These are phyloP conservation scores for Heimioporus sp. DNA, from an alignment of 768 basidiomycete species.

Conservation along the genomic window DNA sequence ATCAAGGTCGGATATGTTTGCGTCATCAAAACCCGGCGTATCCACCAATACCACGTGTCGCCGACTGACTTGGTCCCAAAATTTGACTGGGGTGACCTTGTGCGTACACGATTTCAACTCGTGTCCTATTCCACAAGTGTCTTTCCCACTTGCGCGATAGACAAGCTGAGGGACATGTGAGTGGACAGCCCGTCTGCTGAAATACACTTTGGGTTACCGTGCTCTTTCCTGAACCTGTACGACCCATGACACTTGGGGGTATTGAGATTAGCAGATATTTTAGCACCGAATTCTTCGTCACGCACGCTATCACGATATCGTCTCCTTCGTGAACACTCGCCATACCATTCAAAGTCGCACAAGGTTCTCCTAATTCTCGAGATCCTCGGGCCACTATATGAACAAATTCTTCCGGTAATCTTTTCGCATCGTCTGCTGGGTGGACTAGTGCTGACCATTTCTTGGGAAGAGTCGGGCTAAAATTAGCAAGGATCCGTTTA, in stretches of 20 bases:
- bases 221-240: conserved; percentile 15
- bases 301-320: conserved; percentile 15
- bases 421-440: too few species aligned
- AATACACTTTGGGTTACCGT: conserved; percentile 1
- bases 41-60: conserved; percentile 20
- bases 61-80: conserved; percentile 1
- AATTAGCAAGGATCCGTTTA: too few species aligned
- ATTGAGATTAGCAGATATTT: background rate
- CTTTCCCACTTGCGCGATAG: background rate
- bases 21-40: conserved; percentile 25
- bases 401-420: too few species aligned
- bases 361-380: too few species aligned
- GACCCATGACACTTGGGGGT: conserved; percentile 16
- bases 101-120: conserved; percentile 8
- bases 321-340: background rate
- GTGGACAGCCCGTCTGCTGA: background rate
- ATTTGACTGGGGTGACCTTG: conserved; percentile 3
- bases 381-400: too few species aligned
- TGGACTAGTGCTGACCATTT: too few species aligned
- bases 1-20: conserved; percentile 10
- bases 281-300: background rate
- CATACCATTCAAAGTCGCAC: too few species aligned
- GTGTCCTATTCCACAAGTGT: conserved; percentile 2
- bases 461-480: too few species aligned
- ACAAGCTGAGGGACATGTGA: conserved; percentile 10